Evolutionary conservation across 164 flowering plant genomes (phyloP).

Genomic region (Brasenia schreberi): DNA sequence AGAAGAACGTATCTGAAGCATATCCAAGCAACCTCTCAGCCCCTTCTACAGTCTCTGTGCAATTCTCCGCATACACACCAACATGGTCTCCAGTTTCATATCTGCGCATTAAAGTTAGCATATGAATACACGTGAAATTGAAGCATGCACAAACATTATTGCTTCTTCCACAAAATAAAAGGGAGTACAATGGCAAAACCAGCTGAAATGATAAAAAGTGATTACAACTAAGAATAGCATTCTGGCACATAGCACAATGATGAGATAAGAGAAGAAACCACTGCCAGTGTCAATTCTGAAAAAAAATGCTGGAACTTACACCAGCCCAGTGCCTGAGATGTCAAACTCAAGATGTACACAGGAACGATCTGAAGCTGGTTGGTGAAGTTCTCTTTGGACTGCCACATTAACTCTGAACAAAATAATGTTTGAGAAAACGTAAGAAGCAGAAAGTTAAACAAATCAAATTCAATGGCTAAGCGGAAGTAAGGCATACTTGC

Average conservation of each 20-base stretch:
- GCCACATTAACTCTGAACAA: slow-evolving; percentile 34
- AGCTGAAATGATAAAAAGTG: too few species aligned
- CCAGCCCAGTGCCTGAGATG: slow-evolving; percentile 53
- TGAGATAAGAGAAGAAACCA: too few species aligned
- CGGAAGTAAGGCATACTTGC: slow-evolving; percentile 38
- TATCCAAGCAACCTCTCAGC: slow-evolving; percentile 60
- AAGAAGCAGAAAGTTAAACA: not conserved
- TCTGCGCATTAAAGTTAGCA: slow-evolving; percentile 16
- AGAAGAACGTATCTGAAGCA: slow-evolving; percentile 46
- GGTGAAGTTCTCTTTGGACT: slow-evolving; percentile 73
- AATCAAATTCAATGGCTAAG: not conserved
- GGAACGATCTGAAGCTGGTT: slow-evolving; percentile 71
- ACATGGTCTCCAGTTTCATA: slow-evolving; percentile 97
- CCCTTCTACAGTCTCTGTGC: slow-evolving; percentile 59
- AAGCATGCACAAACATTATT: too few species aligned
- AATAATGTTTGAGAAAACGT: not conserved
- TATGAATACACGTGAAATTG: too few species aligned
- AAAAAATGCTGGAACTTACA: slow-evolving; percentile 29
- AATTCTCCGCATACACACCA: slow-evolving; percentile 76
- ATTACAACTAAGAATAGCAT: too few species aligned
- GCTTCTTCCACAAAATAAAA: too few species aligned
- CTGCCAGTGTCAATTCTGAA: not conserved
- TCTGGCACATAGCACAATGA: too few species aligned
- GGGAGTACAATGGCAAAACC: too few species aligned
- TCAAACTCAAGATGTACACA: slow-evolving; percentile 95